Evolutionary conservation across 768 basidiomycete species (phyloP).

Genomic region (Pulveroboletus sp.): DNA sequence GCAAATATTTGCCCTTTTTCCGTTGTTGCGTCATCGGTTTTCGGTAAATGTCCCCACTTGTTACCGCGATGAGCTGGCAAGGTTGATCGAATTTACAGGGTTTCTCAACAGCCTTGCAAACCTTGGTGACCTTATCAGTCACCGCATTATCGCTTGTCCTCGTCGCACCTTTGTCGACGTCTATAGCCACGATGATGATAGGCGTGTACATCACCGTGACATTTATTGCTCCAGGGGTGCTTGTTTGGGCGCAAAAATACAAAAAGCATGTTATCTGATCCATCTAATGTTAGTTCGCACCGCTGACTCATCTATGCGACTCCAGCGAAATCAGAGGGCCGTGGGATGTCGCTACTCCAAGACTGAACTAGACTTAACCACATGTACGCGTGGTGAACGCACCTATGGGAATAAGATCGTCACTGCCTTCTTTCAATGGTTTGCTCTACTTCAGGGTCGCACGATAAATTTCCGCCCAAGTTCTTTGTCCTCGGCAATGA

Average conservation of each 20-base stretch:
- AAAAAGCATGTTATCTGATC: constrained; percentile 62
- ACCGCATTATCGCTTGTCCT: constrained; percentile 48
- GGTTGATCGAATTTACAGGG: constrained; percentile 36
- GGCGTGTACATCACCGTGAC: constrained; percentile 53
- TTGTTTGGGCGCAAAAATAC: constrained; percentile 83
- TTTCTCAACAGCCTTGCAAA: constrained; percentile 44
- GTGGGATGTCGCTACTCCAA: constrained; percentile 86
- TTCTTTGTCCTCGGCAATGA: constrained; percentile 26
- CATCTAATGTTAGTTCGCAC: constrained; percentile 10
- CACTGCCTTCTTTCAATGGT: constrained; percentile 23
- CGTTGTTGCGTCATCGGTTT: constrained; percentile 68
- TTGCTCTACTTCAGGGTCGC: constrained; percentile 13
- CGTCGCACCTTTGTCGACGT: constrained; percentile 50
- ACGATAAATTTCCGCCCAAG: constrained; percentile 24
- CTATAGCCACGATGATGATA: constrained; percentile 50
- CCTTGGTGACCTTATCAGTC: constrained; percentile 50
- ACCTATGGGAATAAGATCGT: constrained; percentile 28
- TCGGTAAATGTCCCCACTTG: constrained; percentile 44
- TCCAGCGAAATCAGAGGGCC: constrained; percentile 83
- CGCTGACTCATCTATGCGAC: constrained; percentile 11
- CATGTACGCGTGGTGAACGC: constrained; percentile 22
- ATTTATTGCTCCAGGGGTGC: constrained; percentile 66
- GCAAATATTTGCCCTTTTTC: constrained; percentile 79
- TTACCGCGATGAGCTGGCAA: constrained; percentile 8
- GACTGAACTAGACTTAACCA: constrained; percentile 44